phyloP scores from a whole-genome alignment of 345 rosid species.

The Citrus cavaleriei region DNA sequence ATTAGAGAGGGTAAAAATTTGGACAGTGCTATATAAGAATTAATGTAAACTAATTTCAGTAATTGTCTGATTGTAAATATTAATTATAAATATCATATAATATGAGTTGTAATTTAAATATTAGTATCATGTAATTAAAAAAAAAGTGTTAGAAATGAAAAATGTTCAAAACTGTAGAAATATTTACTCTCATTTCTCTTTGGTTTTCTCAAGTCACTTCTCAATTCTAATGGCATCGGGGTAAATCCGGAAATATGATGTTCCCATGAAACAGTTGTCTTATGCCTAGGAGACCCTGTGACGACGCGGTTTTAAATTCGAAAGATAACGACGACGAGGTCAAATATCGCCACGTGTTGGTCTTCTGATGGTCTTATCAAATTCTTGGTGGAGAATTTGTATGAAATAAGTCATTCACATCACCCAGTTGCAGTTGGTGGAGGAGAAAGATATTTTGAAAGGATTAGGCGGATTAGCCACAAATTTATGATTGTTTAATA shows the following conservation, averaged over 20 bases:
- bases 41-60: rapidly evolving
- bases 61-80: no score
- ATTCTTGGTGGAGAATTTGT: conserved; percentile 20
- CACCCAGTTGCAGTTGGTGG: not conserved
- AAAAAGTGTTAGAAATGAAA: not conserved
- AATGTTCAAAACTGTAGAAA: not conserved
- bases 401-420: not conserved
- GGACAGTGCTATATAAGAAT: rapidly evolving
- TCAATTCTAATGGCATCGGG: not conserved
- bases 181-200: not conserved
- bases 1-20: no score
- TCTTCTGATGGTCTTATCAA: not conserved
- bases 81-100: no score
- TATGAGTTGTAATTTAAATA: rapidly evolving
- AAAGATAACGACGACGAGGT: conserved; percentile 5
- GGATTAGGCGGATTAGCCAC: conserved; percentile 4
- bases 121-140: no score
- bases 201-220: not conserved
- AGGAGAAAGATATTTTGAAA: conserved; percentile 9
- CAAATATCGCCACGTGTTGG: conserved; percentile 12
- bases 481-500: conserved; percentile 5
- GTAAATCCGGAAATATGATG: not conserved
- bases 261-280: not conserved
- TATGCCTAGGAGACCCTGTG: not conserved
- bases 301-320: not conserved